Conservation (phyloP, 495 filamentous ascomycete species). For the Cenococcum geophilum region DNA sequence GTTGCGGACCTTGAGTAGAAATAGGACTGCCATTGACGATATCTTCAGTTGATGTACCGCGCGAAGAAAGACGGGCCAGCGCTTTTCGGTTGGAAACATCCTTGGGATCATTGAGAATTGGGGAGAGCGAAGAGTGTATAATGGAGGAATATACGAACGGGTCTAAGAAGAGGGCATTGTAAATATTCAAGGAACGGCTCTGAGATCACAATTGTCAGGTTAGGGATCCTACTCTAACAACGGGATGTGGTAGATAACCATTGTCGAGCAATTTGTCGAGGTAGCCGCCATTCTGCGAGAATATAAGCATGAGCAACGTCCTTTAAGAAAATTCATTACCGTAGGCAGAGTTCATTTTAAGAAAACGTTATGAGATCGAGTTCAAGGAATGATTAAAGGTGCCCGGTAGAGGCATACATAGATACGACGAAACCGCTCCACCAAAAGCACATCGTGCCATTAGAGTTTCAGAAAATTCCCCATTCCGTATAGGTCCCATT, state of each 20-base stretch:
- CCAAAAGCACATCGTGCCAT: background rate
- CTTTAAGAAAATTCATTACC: background rate
- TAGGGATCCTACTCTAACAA: conserved; percentile 47
- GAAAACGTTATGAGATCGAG: background rate
- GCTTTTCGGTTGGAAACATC: conserved; percentile 90
- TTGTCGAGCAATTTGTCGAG: conserved; percentile 45
- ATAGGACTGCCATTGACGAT: conserved; percentile 1
- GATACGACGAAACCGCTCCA: background rate
- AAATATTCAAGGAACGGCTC: background rate
- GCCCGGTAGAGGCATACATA: background rate
- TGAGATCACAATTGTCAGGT: too few relatives aligned
- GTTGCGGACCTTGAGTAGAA: conserved; percentile 2
- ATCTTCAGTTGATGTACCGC: conserved; percentile 76
- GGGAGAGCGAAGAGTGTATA: background rate
- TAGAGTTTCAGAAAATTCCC: background rate
- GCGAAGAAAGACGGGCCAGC: conserved; percentile 89
- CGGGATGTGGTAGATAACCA: conserved; percentile 52
- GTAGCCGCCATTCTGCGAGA: background rate
- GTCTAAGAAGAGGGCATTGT: background rate
- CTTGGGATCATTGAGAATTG: conserved; percentile 84
- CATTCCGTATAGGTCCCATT: too few relatives aligned
- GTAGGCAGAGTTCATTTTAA: background rate
- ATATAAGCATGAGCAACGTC: background rate
- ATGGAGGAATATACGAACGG: background rate
- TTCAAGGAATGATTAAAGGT: background rate